Evolutionary conservation across 192 early-diverging fungal genomes (phyloP), one percentile per base, ranked within the genome.

Genomic region (Coemansia sp.): DNA sequence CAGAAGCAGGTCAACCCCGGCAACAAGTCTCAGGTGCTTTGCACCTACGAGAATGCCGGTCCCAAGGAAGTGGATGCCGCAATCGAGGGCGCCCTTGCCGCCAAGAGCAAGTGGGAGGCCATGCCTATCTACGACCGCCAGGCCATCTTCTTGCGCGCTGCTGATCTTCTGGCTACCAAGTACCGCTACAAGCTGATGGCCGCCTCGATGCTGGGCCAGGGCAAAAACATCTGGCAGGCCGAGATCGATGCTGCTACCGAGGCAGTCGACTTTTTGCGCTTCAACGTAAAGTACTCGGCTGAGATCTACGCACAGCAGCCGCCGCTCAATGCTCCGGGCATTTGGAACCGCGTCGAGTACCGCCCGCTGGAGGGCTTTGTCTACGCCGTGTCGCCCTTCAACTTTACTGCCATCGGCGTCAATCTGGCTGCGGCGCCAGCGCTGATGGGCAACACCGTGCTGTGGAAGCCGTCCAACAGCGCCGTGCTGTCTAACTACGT

Each of bases 171-270:
- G 10, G 66, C 93, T 22, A 85, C 78, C 74, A 99, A 99, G 85
- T 95, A 99, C 87, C 89, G 95, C 76, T 95, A 93, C 70, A 89
- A 93, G 84, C 74, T 93, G 51, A 87, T 97, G 89, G 97, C 97
- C 16, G 94, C 96, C 41, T 95, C 97, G 65, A 97, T 99, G 96
- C 86, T 99, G 44, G 97, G 97, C 44, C 97, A 99, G 85, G 94
- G 94, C 31, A 99, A 99, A 88, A 99, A 97, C 79, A 92, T 89
- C 61, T 99, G 96, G 95, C 96, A 99, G 88, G 97, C 97, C 7
- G 97, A 99, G 86, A 99, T 99, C 71, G 97, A 99, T 78, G 90
- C 96, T n/a, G 95, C 94, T 20, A 94, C 95, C 22, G 97, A 98
- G 83, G 86, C 96, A 20, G 89, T 85, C 33, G 97, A 98, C 77